A percentile compares a stretch with the other conserved stretches of the same genome.
Conservation (phyloP, 345 rosid species). For the Eucalyptus paniculata region DNA sequence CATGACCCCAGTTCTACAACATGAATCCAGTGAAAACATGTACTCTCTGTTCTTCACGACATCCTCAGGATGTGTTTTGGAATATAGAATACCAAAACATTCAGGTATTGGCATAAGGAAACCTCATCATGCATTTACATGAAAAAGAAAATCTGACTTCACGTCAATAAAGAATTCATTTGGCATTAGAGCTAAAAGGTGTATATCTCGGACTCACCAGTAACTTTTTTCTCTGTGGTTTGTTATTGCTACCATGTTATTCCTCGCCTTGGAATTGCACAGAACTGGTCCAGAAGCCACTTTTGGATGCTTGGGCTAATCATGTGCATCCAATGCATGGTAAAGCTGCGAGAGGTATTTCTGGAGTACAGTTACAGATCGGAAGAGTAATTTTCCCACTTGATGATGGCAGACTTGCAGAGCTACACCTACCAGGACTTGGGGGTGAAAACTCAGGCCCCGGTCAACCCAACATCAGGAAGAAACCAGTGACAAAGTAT, state of each 20-base stretch:
- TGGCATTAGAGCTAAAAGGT: not conserved
- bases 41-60: conserved; percentile 38
- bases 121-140: not conserved
- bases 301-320: conserved; percentile 34
- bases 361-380: conserved; percentile 36
- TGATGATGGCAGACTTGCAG: conserved; percentile 63
- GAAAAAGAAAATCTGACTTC: not conserved
- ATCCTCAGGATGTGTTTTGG: conserved; percentile 32
- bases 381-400: conserved; percentile 49
- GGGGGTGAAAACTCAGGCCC: conserved; percentile 54
- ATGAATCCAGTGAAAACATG: conserved; percentile 24
- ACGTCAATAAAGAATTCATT: not conserved
- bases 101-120: conserved; percentile 16
- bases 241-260: not conserved
- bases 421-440: conserved; percentile 44
- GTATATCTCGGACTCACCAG: not conserved
- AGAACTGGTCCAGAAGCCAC: conserved; percentile 4
- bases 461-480: conserved; percentile 17
- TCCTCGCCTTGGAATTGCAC: not conserved
- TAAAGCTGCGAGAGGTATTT: conserved; percentile 37
- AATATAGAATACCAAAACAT: conserved; percentile 26
- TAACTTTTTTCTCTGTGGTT: not conserved
- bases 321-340: conserved; percentile 43
- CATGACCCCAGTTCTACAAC: conserved; percentile 30
- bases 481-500: conserved; percentile 23